These are phyloP conservation scores for Yamadazyma membranifaciens DNA, from an alignment of 1,139 yeast species.

Conservation along the genomic window DNA sequence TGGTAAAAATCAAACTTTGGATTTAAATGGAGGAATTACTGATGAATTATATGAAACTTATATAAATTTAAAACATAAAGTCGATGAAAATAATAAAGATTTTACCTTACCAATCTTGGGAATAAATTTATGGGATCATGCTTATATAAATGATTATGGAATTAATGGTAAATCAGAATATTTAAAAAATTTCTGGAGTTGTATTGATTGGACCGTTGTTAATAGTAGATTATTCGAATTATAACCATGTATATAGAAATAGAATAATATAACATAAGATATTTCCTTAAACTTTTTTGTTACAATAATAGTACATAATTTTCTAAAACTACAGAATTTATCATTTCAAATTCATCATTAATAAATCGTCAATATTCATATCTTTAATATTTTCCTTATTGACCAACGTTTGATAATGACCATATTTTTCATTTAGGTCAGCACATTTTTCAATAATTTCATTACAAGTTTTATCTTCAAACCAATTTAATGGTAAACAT, in stretches of 20 bases:
- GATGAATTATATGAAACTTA: slow-evolving; percentile 51
- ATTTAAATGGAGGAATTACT: slow-evolving; percentile 70
- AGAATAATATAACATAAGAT: not conserved
- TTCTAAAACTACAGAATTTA: not conserved
- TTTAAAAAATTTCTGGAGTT: slow-evolving; percentile 71
- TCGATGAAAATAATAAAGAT: slow-evolving; percentile 50
- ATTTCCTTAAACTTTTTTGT: not conserved
- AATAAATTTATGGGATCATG: slow-evolving; percentile 84
- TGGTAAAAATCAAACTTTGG: slow-evolving; percentile 72
- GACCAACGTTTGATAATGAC: slow-evolving; percentile 20
- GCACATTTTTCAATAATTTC: slow-evolving; percentile 29
- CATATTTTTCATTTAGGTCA: slow-evolving; percentile 20
- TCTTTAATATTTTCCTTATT: slow-evolving; percentile 14
- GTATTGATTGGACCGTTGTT: slow-evolving; percentile 86
- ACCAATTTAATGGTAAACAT: slow-evolving; percentile 39
- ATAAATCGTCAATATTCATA: slow-evolving; percentile 11
- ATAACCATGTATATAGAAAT: slow-evolving; percentile 17
- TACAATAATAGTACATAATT: too few species aligned
- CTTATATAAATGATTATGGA: slow-evolving; percentile 83
- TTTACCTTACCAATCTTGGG: slow-evolving; percentile 77
- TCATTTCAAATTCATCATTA: slow-evolving; percentile 14
- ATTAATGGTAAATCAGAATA: slow-evolving; percentile 71
- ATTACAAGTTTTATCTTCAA: slow-evolving; percentile 24
- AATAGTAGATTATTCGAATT: slow-evolving; percentile 56
- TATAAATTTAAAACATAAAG: slow-evolving; percentile 45